These are phyloP conservation scores for Golovinomyces cichoracearum DNA, from an alignment of 2,329 filamentous ascomycete species.

Conservation along the genomic window DNA sequence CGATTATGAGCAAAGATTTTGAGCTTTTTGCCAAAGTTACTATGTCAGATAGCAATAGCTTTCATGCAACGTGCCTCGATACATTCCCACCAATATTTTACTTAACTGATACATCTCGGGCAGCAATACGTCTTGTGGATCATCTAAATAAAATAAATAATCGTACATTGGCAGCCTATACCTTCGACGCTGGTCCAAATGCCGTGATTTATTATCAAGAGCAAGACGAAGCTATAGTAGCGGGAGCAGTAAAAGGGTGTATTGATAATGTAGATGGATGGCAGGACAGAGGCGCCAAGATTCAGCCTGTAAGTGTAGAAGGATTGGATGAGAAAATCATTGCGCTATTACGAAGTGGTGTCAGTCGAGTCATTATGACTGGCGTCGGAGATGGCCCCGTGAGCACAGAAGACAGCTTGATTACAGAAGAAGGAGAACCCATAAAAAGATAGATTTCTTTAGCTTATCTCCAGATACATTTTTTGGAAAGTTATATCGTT, in stretches of 20 bases:
- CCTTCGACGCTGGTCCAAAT: slow-evolving; percentile 91
- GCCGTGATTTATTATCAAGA: slow-evolving; percentile 88
- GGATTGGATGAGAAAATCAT: slow-evolving; percentile 39
- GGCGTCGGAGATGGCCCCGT: slow-evolving; percentile 72
- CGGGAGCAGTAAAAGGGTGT: slow-evolving; percentile 50
- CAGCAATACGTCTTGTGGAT: slow-evolving; percentile 72
- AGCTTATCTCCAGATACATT: too few relatives aligned
- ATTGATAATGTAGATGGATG: slow-evolving; percentile 42
- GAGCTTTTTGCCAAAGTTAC: slow-evolving; percentile 66
- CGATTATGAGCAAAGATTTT: slow-evolving; percentile 58
- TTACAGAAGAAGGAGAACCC: slow-evolving; percentile 35
- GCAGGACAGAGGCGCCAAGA: slow-evolving; percentile 30
- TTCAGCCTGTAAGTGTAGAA: slow-evolving; percentile 20
- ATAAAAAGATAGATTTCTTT: slow-evolving; percentile 8
- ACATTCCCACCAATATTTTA: slow-evolving; percentile 97
- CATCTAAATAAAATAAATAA: slow-evolving; percentile 61
- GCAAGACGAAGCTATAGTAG: slow-evolving; percentile 44
- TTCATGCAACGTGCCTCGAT: slow-evolving; percentile 85
- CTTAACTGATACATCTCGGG: slow-evolving; percentile 77
- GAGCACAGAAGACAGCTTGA: slow-evolving; percentile 51
- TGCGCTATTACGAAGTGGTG: slow-evolving; percentile 43
- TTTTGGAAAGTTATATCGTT: too few relatives aligned
- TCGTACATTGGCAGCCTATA: slow-evolving; percentile 69
- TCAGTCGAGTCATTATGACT: slow-evolving; percentile 75
- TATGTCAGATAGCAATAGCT: slow-evolving; percentile 91